Base-by-base conservation (phyloP, 2,329 filamentous ascomycete species). In the Fusarium sp. region DNA sequence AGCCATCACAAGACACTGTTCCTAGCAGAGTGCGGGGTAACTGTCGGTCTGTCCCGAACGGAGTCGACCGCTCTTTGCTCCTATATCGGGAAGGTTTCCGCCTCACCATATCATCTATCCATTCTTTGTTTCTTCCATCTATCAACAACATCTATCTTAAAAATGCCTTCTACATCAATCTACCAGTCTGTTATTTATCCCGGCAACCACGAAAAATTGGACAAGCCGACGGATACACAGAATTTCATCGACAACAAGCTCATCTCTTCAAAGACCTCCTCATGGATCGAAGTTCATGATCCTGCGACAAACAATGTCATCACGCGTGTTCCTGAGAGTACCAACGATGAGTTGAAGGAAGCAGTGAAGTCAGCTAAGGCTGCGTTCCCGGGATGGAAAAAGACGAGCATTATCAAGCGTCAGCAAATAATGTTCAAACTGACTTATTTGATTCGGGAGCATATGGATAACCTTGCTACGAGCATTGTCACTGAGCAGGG, bases 371-470 rank as follows among this genome's bases (percentile, higher is more conserved):
- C 90, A 76, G 92, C 92, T 2, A 83, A 91, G 81, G 89, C 88
- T 80, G 92, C 92, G 1, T 94, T 93, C 77, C 88, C 90, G 27
- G 83, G 83, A 39, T 94, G 92, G 92, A 88, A 85, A 74, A 84
- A 84, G 59, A 93, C 88, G 15, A 92, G 88, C 80, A 82, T 93
- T 65, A 86, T 94, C 68, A 84, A 88, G 65, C 85, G 92, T 61
- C 92, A 94, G 84, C 89, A 92, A 81, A 90, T 94, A 81, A 93
- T 94, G 90, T 94, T 94, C 84, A 91, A 90, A 81, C 92, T 93
- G 72, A 91, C 92, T 33, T 85, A 86, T 15, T 83, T 94, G 79
- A 92, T 94, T 78, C 85, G 91, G n/a, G 89, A 93, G 81, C 90
- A 94, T 81, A 93, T 91, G 92, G 92, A 94, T 77, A 86, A 92